Evolutionary conservation across 1,284 basidiomycete genomes (phyloP), one percentile per base, ranked within the genome.

Genomic region (Schizophyllum commune): DNA sequence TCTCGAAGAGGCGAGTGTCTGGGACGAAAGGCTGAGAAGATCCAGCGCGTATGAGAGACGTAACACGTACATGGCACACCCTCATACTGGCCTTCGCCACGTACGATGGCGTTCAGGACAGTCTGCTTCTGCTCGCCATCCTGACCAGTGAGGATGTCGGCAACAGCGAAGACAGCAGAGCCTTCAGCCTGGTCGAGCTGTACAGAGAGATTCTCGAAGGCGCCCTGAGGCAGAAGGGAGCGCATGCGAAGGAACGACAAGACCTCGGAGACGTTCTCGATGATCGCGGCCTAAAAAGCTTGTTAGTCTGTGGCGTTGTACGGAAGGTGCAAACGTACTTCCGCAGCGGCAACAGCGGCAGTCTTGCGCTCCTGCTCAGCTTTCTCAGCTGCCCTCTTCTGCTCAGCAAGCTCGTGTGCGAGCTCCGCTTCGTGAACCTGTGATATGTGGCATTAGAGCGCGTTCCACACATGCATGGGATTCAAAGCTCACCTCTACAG

Each of bases 221-320:
- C 75, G 1, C 78, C 79, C 32, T 73, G 67, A n/a, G 76, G 70
- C 55, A 92, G 72, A n/a, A 83, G 73, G 33, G 81, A 72, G 61
- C 85, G 85, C 27, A 94, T 69, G 34, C 84, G 83, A 60, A 92
- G 75, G 70, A 94, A 81, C 19, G 81, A 77, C 57, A 92, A 72
- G 21, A 93, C 71, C 6, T 83, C 79, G 1, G 77, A 78, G 2
- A 79, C 75, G 68, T 75, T 82, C 47, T 68, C 70, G 21, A 71
- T 69, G 56, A 70, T 68, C 21, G 71, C 67, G 59, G 71, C 70
- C 83, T 86, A 65, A 53, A 62, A 52, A 32, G 59, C 60, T 13
- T 67, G 62, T 21, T 47, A 47, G 55, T 53, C 7, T 54, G 52
- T 19, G 52, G 21, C 21, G 6, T 54, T n/a, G 7, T 6, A 54